These are phyloP conservation scores for Tetrapisispora namnaoensis DNA, from an alignment of 805 yeast genomes.

Conservation along the genomic window DNA sequence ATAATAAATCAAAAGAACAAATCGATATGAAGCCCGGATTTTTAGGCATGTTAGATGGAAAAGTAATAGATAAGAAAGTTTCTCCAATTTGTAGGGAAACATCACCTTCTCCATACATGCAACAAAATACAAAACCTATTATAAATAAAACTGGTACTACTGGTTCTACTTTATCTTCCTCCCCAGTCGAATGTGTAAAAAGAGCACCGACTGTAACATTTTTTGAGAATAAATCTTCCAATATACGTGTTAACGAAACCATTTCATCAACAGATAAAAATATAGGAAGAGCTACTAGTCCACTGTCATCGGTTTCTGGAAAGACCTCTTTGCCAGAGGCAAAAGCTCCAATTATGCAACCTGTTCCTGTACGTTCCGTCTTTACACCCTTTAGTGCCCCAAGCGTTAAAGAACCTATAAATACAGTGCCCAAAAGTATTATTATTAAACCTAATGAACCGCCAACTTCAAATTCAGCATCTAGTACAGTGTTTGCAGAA, in stretches of 20 bases:
- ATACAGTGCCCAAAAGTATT: constrained; percentile 1
- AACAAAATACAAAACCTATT: constrained; percentile 16
- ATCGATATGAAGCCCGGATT: background rate
- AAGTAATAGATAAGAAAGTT: background rate
- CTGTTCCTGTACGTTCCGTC: background rate
- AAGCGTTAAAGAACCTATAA: background rate
- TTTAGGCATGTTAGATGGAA: background rate
- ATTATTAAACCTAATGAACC: constrained; percentile 1
- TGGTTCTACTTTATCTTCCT: constrained; percentile 24
- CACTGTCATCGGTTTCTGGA: background rate
- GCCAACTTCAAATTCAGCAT: background rate
- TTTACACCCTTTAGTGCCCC: background rate
- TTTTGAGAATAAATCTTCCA: constrained; percentile 16
- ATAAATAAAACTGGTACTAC: constrained; percentile 26
- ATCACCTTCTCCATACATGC: background rate
- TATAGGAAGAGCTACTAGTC: background rate
- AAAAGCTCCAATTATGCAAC: background rate
- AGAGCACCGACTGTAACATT: constrained; percentile 28
- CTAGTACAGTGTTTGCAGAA: background rate
- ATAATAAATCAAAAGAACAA: background rate
- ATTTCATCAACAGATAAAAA: background rate
- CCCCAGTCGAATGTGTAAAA: constrained; percentile 24
- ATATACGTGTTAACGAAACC: background rate
- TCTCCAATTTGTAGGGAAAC: background rate
- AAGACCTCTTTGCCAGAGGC: background rate